Base-by-base conservation (phyloP, 768 basidiomycete species). In the Rhizopogon salebrosus region DNA sequence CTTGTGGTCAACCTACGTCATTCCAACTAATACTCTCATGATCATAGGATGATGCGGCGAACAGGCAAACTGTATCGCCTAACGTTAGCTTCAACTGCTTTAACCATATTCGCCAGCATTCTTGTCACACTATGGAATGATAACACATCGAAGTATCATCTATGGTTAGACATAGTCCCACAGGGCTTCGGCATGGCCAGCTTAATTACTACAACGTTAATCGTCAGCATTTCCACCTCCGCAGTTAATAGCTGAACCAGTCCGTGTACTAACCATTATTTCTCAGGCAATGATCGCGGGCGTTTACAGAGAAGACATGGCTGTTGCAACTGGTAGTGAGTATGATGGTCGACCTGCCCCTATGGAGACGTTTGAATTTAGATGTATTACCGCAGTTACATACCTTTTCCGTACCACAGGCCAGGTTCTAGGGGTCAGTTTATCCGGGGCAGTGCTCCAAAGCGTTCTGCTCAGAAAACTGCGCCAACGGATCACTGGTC, bases 371-470 rank as follows among this genome's bases (percentile, higher is more conserved):
- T 29, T 22, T 34, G 43, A 51, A 56, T 63, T 35, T 50, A 48
- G n/a, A 24, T 48, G 4, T 20, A 40, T 42, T n/a, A 26, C 38
- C 42, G 16, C 60, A 95, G 93, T 95, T 61, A 90, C 89, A 29
- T 98, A 98, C 70, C 76, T 97, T 42, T 95, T 95, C 75, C 77
- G 95, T 57, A 94, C 92, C 7, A 89, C 91, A 16, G 95, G 95
- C 3, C 95, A 98, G 74, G 97, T 97, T 22, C 78, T 98, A 51
- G 97, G 95, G 34, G 95, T 99, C 50, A 89, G 90, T 61, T 73
- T 95, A 41, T 85, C 85, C 60, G 90, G 92, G 20, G 87, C 92
- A 0, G 67, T 98, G 24, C 72, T 95, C 29, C 95, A 99, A 69
- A 79, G 81, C 5, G 77, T 95, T 34, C 76, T 99, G 37, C 71